Conservation (phyloP, 768 basidiomycete genomes). For the Amanita inopinata region DNA sequence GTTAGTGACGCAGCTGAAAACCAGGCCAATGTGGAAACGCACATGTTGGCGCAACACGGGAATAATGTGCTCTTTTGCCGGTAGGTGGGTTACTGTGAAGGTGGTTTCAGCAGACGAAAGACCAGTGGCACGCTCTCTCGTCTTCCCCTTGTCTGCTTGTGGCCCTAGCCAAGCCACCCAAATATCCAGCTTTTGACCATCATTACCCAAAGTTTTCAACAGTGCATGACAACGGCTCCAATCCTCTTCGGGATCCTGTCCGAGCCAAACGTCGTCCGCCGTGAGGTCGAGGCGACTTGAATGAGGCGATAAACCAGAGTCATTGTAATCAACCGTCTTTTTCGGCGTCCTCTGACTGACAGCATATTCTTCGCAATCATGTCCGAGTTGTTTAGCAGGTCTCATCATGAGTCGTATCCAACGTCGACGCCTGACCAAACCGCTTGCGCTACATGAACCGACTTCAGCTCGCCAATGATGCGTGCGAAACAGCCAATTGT, state of each 20-base stretch:
- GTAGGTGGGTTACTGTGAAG: background rate
- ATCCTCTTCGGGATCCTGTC: slow-evolving; percentile 37
- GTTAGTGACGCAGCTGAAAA: background rate
- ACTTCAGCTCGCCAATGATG: slow-evolving; percentile 57
- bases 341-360: slow-evolving; percentile 11
- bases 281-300: slow-evolving; percentile 13
- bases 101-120: background rate
- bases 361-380: slow-evolving; percentile 11
- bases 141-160: slow-evolving; percentile 25
- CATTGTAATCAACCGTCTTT: slow-evolving; percentile 1
- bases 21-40: slow-evolving; percentile 17
- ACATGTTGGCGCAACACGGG: slow-evolving; percentile 52
- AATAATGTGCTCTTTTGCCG: slow-evolving; percentile 33
- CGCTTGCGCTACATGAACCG: slow-evolving; percentile 51
- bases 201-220: slow-evolving; percentile 45
- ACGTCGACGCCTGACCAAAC: slow-evolving; percentile 69
- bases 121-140: slow-evolving; percentile 17
- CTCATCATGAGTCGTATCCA: slow-evolving; percentile 84
- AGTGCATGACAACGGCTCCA: slow-evolving; percentile 49
- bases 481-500: slow-evolving; percentile 68
- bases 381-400: slow-evolving; percentile 29
- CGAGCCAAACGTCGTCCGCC: slow-evolving; percentile 43
- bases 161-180: slow-evolving; percentile 64
- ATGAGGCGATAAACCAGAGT: background rate
- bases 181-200: slow-evolving; percentile 67